phyloP scores from a whole-genome alignment of 208 protist species.

The Trypanosoma melophagium region DNA sequence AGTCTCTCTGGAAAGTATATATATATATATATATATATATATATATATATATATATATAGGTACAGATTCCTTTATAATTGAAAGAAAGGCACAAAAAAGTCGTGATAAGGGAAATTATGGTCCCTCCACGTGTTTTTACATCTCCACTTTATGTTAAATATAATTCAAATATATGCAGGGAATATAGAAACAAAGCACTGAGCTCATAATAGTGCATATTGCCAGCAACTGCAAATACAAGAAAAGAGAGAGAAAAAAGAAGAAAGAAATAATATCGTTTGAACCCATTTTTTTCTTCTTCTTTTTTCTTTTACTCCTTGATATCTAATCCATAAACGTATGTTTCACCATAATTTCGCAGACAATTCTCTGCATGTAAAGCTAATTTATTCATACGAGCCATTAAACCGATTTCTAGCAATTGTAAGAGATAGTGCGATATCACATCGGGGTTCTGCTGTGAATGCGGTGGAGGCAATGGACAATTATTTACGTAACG shows the following conservation, averaged over 20 bases:
- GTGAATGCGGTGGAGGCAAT: neutral
- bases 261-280: constrained; percentile 3
- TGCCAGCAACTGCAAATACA: too few species aligned
- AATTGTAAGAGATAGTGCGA: neutral
- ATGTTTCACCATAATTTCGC: neutral
- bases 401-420: constrained; percentile 5
- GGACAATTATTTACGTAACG: constrained; percentile 6
- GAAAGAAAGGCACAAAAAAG: too few species aligned
- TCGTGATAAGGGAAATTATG: too few species aligned
- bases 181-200: too few species aligned
- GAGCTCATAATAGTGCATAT: too few species aligned
- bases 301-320: neutral
- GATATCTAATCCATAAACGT: constrained; percentile 6
- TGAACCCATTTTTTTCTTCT: neutral
- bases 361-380: constrained; percentile 7
- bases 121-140: too few species aligned
- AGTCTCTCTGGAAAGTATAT: too few species aligned
- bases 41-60: too few species aligned
- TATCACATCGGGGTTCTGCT: neutral
- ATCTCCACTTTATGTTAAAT: too few species aligned
- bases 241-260: constrained; percentile 1
- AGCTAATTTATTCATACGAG: constrained; percentile 12
- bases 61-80: too few species aligned
- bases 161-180: too few species aligned
- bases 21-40: too few species aligned